Conservation (phyloP, 2,329 filamentous ascomycete species). For the Aspergillus novofumigatus region DNA sequence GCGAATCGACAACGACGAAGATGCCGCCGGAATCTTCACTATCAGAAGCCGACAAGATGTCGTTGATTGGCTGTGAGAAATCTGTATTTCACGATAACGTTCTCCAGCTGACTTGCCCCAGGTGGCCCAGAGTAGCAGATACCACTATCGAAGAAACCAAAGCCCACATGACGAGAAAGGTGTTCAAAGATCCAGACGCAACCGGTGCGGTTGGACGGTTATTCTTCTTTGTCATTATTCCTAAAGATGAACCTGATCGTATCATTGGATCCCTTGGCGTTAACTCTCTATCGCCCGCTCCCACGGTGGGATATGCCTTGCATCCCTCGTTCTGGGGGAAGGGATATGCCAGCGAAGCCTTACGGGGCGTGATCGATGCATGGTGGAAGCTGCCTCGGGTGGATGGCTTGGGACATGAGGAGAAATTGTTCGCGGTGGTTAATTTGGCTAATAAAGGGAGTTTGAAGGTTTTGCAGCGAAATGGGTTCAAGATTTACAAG, state of each 20-base stretch:
- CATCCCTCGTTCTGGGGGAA: constrained; percentile 23
- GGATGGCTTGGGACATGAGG: not conserved
- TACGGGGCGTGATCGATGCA: constrained; percentile 15
- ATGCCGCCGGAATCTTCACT: constrained; percentile 20
- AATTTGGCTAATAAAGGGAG: constrained; percentile 18
- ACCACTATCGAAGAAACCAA: constrained; percentile 14
- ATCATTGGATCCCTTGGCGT: constrained; percentile 17
- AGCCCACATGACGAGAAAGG: constrained; percentile 8
- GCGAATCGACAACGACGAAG: constrained; percentile 6
- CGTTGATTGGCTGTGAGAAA: constrained; percentile 24
- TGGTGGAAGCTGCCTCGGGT: constrained; percentile 20
- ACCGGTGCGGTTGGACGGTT: constrained; percentile 14
- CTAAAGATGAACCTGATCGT: constrained; percentile 8
- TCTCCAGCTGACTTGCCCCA: not conserved
- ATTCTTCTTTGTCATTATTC: constrained; percentile 18
- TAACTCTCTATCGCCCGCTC: constrained; percentile 13
- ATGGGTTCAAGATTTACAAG: constrained; percentile 11
- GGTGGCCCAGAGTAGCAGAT: constrained; percentile 12
- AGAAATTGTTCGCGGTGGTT: constrained; percentile 17
- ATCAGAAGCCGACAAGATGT: constrained; percentile 22
- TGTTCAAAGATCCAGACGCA: constrained; percentile 17
- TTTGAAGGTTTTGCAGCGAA: constrained; percentile 16
- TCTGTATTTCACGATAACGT: not conserved
- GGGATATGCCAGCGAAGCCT: constrained; percentile 22
- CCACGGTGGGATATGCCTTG: constrained; percentile 20